phyloP scores from a whole-genome alignment of 2,329 filamentous ascomycete genomes.

The Colletotrichum sojae region DNA sequence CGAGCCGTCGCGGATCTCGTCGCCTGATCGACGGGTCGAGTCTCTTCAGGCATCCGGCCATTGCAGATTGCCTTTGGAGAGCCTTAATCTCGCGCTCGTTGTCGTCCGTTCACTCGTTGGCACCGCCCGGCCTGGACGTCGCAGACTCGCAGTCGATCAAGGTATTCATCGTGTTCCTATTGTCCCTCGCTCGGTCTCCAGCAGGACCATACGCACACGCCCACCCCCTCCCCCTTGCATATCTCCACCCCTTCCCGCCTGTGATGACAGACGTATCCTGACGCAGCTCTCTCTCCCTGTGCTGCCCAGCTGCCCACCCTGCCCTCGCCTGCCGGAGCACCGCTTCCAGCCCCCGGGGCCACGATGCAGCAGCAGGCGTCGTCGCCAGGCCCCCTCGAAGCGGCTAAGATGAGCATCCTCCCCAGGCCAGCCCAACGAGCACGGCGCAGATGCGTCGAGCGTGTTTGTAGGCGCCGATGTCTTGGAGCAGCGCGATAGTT shows the following conservation, averaged over 20 bases:
- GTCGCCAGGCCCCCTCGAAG: background rate
- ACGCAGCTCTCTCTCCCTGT: constrained; percentile 7
- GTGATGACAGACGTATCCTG: constrained; percentile 20
- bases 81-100: background rate
- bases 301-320: constrained; percentile 1
- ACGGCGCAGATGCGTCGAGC: background rate
- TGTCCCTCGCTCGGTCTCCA: constrained; percentile 26
- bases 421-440: background rate
- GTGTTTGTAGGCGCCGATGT: background rate
- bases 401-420: constrained; percentile 14
- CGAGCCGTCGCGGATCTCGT: too few species aligned
- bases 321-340: background rate
- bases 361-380: background rate
- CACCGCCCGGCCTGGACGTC: constrained; percentile 10
- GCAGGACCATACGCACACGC: background rate
- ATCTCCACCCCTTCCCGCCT: background rate
- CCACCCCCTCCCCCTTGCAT: background rate
- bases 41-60: background rate
- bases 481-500: background rate
- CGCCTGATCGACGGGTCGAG: background rate
- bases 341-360: background rate
- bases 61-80: background rate
- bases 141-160: background rate
- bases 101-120: background rate
- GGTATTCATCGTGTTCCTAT: constrained; percentile 16